These are phyloP conservation scores for Pythium apleroticum DNA, from an alignment of 352 stramenopile genomes.

Conservation along the genomic window DNA sequence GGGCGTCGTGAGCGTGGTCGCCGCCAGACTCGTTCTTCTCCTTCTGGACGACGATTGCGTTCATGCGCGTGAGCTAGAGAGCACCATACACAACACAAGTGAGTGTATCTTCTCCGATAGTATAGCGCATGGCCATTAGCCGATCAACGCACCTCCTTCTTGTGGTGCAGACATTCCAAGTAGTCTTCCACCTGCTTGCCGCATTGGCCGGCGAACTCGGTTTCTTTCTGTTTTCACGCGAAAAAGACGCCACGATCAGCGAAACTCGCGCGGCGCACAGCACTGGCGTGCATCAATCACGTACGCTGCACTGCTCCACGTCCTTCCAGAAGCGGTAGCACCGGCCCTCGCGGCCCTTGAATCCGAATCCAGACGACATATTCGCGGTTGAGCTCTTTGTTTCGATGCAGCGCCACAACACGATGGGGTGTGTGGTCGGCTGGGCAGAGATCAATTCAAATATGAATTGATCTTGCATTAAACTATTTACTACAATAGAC, in stretches of 20 bases:
- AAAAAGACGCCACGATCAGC: background rate
- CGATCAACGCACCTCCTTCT: conserved; percentile 84
- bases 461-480: conserved; percentile 13
- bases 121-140: background rate
- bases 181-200: conserved; percentile 92
- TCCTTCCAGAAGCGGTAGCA: conserved; percentile 96
- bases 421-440: background rate
- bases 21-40: conserved; percentile 59
- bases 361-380: conserved; percentile 95
- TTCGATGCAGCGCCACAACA: background rate
- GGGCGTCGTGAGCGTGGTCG: conserved; percentile 34
- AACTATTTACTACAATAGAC: no score
- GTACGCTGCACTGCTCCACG: conserved; percentile 93
- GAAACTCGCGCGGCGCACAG: conserved; percentile 39
- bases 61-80: conserved; percentile 78
- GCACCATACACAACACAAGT: conserved; percentile 10
- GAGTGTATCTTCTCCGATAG: background rate
- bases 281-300: conserved; percentile 30
- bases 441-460: conserved; percentile 13
- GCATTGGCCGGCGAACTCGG: conserved; percentile 76
- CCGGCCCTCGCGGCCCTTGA: conserved; percentile 89
- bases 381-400: conserved; percentile 10
- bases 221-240: conserved; percentile 62
- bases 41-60: conserved; percentile 77
- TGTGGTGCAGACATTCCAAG: conserved; percentile 94